Percentiles rank a stretch among this genome's conserved stretches.
Conservation (phyloP, 1,139 yeast species). For the Candida sanyaensis region DNA sequence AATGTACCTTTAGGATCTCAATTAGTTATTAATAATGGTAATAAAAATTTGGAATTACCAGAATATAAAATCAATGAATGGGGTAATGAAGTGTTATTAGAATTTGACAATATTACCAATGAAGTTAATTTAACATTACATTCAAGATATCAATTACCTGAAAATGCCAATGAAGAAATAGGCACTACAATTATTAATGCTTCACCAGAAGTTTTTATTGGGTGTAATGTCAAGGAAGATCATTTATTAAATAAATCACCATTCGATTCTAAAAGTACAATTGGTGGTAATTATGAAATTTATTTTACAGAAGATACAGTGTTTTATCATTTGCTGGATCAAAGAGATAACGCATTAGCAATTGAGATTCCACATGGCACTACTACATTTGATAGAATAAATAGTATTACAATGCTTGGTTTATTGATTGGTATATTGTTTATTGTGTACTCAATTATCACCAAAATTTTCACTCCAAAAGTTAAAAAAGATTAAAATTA, state of each 20-base stretch:
- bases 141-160: slow-evolving; percentile 42
- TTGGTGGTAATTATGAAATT: slow-evolving; percentile 39
- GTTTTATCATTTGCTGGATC: slow-evolving; percentile 32
- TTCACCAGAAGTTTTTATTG: slow-evolving; percentile 33
- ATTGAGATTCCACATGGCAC: slow-evolving; percentile 25
- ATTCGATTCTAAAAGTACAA: slow-evolving; percentile 29
- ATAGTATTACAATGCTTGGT: slow-evolving; percentile 17
- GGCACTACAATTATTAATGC: slow-evolving; percentile 15
- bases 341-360: slow-evolving; percentile 7
- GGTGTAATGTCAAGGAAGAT: slow-evolving; percentile 33
- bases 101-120: slow-evolving; percentile 18
- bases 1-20: slow-evolving; percentile 24
- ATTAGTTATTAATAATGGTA: slow-evolving; percentile 34
- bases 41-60: slow-evolving; percentile 44
- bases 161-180: slow-evolving; percentile 8
- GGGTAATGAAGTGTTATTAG: slow-evolving; percentile 45
- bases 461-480: slow-evolving; percentile 7
- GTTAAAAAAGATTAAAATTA: not conserved
- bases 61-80: slow-evolving; percentile 39
- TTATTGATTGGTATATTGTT: slow-evolving; percentile 14
- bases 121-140: slow-evolving; percentile 32
- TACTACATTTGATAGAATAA: slow-evolving; percentile 17
- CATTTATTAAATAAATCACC: slow-evolving; percentile 36
- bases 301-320: slow-evolving; percentile 46
- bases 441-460: slow-evolving; percentile 10